Conservation (phyloP, 2,329 filamentous ascomycete species). For the Orbilia brochopaga region DNA sequence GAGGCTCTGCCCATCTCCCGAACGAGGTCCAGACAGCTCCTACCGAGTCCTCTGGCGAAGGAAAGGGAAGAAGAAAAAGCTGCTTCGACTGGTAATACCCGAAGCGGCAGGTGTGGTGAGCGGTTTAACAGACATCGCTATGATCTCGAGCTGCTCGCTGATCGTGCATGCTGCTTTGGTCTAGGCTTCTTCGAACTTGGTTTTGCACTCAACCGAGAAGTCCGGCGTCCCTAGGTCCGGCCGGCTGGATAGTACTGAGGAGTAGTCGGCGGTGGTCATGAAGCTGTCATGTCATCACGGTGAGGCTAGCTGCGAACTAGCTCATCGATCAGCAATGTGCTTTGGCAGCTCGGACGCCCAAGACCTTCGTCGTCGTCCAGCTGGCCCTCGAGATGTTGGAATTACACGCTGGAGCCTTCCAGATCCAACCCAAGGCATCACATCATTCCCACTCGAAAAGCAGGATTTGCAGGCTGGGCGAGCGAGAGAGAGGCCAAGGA, state of each 20-base stretch:
- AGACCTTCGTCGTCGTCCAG: neutral
- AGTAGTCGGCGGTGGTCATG: neutral
- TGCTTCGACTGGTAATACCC: constrained; percentile 14
- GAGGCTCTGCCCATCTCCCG: constrained; percentile 7
- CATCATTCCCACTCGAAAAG: constrained; percentile 1
- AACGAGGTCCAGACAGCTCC: constrained; percentile 5
- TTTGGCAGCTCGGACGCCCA: neutral
- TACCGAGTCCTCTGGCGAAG: neutral
- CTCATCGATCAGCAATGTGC: constrained; percentile 1
- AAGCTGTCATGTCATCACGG: neutral
- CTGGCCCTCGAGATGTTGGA: neutral
- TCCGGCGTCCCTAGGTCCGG: neutral
- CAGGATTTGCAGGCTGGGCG: constrained; percentile 1
- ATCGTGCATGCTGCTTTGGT: neutral
- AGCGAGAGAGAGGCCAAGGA: constrained; percentile 22
- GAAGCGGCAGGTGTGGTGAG: constrained; percentile 45
- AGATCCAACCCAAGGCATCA: constrained; percentile 5
- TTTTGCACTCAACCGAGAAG: neutral
- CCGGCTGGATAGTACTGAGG: neutral
- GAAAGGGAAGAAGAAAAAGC: constrained; percentile 7
- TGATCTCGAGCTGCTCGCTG: neutral
- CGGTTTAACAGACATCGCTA: constrained; percentile 21
- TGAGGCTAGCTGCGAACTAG: neutral
- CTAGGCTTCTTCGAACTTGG: neutral
- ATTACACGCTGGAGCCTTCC: neutral